phyloP scores from a whole-genome alignment of 352 stramenopile species.

The Phytophthora constricta region DNA sequence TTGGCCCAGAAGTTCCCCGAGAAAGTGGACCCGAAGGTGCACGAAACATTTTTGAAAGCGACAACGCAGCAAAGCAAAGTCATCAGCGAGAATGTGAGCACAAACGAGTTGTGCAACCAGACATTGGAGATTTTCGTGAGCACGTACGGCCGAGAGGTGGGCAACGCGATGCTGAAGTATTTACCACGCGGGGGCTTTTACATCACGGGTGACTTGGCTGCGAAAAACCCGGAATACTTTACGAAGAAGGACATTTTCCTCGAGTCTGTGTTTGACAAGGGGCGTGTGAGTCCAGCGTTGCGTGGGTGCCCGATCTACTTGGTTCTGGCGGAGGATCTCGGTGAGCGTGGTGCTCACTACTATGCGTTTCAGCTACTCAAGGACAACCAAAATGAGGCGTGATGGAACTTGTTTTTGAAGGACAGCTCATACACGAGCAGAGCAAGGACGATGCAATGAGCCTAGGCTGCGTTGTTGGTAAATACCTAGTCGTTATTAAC shows the following conservation, averaged over 20 bases:
- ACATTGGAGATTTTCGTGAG: conserved; percentile 94
- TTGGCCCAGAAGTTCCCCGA: conserved; percentile 90
- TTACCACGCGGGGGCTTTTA: conserved; percentile 96
- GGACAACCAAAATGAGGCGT: no score
- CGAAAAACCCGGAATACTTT: conserved; percentile 96
- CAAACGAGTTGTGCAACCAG: conserved; percentile 78
- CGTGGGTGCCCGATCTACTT: conserved; percentile 78
- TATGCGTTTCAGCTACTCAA: conserved; percentile 69
- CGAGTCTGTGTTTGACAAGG: conserved; percentile 84
- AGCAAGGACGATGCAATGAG: no score
- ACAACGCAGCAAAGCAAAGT: conserved; percentile 74
- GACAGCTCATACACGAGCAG: no score
- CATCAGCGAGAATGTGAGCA: conserved; percentile 86
- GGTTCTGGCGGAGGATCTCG: conserved; percentile 86
- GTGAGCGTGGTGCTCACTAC: no score
- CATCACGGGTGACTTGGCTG: conserved; percentile 95
- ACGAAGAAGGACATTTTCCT: conserved; percentile 77
- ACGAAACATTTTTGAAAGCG: no score
- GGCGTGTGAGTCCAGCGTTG: conserved; percentile 80
- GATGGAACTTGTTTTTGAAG: no score
- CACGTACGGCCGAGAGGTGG: no score
- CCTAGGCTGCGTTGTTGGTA: no score
- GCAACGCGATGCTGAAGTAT: no score
- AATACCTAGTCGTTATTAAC: no score
- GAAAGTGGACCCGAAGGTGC: conserved; percentile 74